Conservation (phyloP, 2,329 filamentous ascomycete species). For the Grosmannia huntii region DNA sequence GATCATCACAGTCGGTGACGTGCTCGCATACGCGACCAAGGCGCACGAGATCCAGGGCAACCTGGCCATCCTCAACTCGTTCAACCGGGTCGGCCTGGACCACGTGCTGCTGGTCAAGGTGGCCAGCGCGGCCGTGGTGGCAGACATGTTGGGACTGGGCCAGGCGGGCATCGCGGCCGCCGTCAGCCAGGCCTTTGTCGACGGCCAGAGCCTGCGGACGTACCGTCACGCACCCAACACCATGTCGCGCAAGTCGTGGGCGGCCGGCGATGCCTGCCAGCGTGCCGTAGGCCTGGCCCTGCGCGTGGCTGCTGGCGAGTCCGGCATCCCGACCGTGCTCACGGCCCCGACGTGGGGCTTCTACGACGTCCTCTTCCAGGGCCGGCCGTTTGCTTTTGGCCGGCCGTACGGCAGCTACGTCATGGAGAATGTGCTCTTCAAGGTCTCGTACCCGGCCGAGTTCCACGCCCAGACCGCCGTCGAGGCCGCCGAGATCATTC, state of each 20-base stretch:
- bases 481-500: slow-evolving; percentile 82
- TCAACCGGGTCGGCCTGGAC: slow-evolving; percentile 96
- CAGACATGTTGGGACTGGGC: slow-evolving; percentile 82
- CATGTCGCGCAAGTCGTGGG: slow-evolving; percentile 99
- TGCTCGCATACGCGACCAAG: slow-evolving; percentile 97
- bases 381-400: slow-evolving; percentile 93
- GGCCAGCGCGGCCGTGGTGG: slow-evolving; percentile 83
- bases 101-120: slow-evolving; percentile 98
- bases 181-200: slow-evolving; percentile 93
- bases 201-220: slow-evolving; percentile 89
- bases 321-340: slow-evolving; percentile 82
- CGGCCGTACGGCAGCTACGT: slow-evolving; percentile 94
- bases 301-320: slow-evolving; percentile 84
- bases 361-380: slow-evolving; percentile 96
- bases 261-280: slow-evolving; percentile 94
- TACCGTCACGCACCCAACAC: slow-evolving; percentile 98
- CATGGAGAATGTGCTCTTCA: slow-evolving; percentile 99
- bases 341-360: slow-evolving; percentile 93
- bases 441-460: slow-evolving; percentile 76
- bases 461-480: slow-evolving; percentile 99
- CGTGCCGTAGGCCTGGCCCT: slow-evolving; percentile 82
- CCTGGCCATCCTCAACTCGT: slow-evolving; percentile 92
- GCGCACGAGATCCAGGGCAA: slow-evolving; percentile 98
- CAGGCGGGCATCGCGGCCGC: slow-evolving; percentile 90
- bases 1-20: slow-evolving; percentile 76